These are phyloP conservation scores for Conoideocrella luteorostrata DNA, from an alignment of 2,329 filamentous ascomycete genomes.

Conservation along the genomic window DNA sequence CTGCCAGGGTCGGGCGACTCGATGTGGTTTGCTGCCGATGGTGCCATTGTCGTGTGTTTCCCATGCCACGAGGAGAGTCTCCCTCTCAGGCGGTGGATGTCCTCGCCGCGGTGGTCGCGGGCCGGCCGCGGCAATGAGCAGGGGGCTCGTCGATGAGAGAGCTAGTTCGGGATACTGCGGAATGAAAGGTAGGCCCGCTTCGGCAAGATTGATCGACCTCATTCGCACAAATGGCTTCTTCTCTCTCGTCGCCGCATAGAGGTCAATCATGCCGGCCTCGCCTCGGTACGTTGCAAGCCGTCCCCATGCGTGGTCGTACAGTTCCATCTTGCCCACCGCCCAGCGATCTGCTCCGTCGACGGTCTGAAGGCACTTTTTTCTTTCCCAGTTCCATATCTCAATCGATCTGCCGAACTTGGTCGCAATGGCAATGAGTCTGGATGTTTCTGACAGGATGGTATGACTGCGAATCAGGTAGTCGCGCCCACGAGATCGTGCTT, in stretches of 20 bases:
- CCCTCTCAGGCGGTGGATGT: slow-evolving; percentile 29
- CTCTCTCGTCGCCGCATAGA: slow-evolving; percentile 23
- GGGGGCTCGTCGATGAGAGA: slow-evolving; percentile 31
- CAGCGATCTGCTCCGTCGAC: slow-evolving; percentile 32
- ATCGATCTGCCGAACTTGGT: slow-evolving; percentile 31
- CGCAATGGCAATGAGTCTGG: slow-evolving; percentile 31
- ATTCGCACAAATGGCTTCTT: slow-evolving; percentile 32
- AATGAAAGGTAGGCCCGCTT: slow-evolving; percentile 28
- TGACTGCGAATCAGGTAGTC: slow-evolving; percentile 38
- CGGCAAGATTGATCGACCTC: slow-evolving; percentile 27
- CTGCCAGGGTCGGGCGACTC: slow-evolving; percentile 29
- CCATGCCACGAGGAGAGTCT: slow-evolving; percentile 34
- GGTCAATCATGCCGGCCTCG: slow-evolving; percentile 24
- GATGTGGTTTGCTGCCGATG: slow-evolving; percentile 25
- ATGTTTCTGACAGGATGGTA: slow-evolving; percentile 32
- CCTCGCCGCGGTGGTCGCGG: slow-evolving; percentile 31
- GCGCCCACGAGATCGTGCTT: slow-evolving; percentile 29
- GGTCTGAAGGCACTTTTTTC: slow-evolving; percentile 32
- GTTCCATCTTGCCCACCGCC: slow-evolving; percentile 29
- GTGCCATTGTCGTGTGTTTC: slow-evolving; percentile 23
- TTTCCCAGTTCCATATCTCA: slow-evolving; percentile 34
- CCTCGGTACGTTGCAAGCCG: slow-evolving; percentile 30
- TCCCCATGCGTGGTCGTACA: slow-evolving; percentile 25
- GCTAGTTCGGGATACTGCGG: slow-evolving; percentile 34
- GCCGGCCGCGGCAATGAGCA: slow-evolving; percentile 31